Evolutionary conservation across 192 early-diverging fungal species (phyloP), one percentile per base, ranked within the genome.

Genomic region (Gaertneriomyces semiglobifer): DNA sequence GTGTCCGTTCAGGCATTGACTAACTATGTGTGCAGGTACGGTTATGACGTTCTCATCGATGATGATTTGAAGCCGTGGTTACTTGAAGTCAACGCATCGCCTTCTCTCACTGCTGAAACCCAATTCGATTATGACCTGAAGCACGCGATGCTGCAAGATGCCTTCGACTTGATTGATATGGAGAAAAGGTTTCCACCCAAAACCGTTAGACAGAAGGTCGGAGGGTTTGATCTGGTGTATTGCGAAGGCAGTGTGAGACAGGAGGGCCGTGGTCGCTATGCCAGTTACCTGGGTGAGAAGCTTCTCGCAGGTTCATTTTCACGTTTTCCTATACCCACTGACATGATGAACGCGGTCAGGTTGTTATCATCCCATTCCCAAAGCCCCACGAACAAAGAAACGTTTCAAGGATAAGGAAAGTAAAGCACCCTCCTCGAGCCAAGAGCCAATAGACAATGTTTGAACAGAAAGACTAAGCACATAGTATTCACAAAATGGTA

Each of bases 181-280:
- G 84, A 86, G 58, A 69, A 70, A 53, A 45, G 57, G 51, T 52
- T 63, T 55, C 38, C 53, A 3, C 69, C 59, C 33, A 78, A 75
- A 38, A 73, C 84, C 43, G 58, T 66, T 18, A 47, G 82, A 19
- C 68, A 63, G 1, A 60, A 71, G 8, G 83, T 86, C 5, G 84
- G 84, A 40, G 84, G 84, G 5, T 86, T 86, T 74, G 84, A 86
- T 70, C 67, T 86, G n/a, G 84, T 86, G 7, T 86, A 86, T 63
- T 77, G 81, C 65, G 84, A 86, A 55, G 84, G 84, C 12, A 83
- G 83, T 3, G 76, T 86, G 18, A 74, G 83, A 58, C 84, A 86
- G 53, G 83, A 86, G 62, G 45, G 77, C 12, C 72, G 79, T 5
- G 79, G 77, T 63, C 71, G 66, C 52, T 84, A 84, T 60, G 68